Percentiles rank a stretch among this genome's conserved stretches.
Evolutionary conservation across 2,329 filamentous ascomycete species (phyloP).

Genomic region (Pestalotiopsis sp.): DNA sequence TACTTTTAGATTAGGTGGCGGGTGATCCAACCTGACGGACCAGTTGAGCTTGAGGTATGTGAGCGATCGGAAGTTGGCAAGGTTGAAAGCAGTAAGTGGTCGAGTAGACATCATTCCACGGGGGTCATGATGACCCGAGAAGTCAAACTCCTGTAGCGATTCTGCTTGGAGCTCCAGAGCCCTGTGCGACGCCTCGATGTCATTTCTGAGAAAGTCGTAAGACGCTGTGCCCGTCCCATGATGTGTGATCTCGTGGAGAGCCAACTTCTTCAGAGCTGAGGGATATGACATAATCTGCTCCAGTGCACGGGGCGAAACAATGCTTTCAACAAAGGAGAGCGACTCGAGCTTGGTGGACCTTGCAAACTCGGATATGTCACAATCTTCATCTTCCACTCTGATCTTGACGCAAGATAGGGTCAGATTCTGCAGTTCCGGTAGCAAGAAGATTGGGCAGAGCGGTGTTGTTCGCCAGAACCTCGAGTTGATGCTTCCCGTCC

Average conservation of each 20-base stretch:
- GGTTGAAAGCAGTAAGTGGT: not conserved
- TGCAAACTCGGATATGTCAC: not conserved
- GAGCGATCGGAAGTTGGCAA: not conserved
- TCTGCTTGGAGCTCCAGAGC: constrained; percentile 1
- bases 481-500: not conserved
- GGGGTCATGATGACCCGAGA: not conserved
- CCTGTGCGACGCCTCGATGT: not conserved
- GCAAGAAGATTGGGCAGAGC: constrained; percentile 1
- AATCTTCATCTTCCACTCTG: not conserved
- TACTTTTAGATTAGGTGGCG: not conserved
- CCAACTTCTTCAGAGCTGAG: not conserved
- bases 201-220: not conserved
- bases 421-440: not conserved
- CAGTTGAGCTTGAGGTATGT: not conserved
- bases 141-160: not conserved
- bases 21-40: not conserved
- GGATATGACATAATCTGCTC: constrained; percentile 4
- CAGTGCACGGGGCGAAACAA: not conserved
- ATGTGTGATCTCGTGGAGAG: constrained; percentile 1
- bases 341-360: not conserved
- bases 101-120: not conserved
- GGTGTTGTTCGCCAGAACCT: constrained; percentile 6
- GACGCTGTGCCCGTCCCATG: not conserved
- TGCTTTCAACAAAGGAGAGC: not conserved
- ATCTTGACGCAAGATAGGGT: constrained; percentile 5